Evolutionary conservation across 768 basidiomycete genomes (phyloP).

Genomic region (Lactarius deliciosus): DNA sequence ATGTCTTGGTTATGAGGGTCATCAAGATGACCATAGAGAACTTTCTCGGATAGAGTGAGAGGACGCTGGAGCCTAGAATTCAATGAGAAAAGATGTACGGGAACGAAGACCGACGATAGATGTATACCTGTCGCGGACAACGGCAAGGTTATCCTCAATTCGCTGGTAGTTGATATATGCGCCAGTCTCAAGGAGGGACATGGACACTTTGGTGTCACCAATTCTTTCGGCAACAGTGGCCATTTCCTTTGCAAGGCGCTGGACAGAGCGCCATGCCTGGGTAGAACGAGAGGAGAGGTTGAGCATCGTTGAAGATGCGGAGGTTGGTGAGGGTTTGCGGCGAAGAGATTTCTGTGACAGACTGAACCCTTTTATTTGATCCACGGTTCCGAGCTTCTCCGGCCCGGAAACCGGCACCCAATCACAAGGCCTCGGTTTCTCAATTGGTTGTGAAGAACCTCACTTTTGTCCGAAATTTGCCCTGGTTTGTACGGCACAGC

Average conservation of each 20-base stretch:
- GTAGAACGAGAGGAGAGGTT: slow-evolving; percentile 28
- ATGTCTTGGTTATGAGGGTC: slow-evolving; percentile 91
- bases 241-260: slow-evolving; percentile 50
- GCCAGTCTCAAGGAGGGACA: slow-evolving; percentile 81
- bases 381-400: slow-evolving; percentile 15
- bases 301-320: slow-evolving; percentile 28
- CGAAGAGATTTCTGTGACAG: background rate
- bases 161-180: slow-evolving; percentile 93
- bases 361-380: slow-evolving; percentile 11
- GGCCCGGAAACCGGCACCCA: slow-evolving; percentile 22
- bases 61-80: slow-evolving; percentile 74
- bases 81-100: background rate
- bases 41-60: slow-evolving; percentile 93
- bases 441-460: background rate
- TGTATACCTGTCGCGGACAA: slow-evolving; percentile 76
- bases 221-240: slow-evolving; percentile 76
- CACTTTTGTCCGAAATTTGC: background rate
- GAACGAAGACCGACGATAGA: background rate
- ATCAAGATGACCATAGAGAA: slow-evolving; percentile 97
- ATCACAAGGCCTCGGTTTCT: slow-evolving; percentile 13
- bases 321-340: slow-evolving; percentile 16
- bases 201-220: slow-evolving; percentile 86
- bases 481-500: background rate
- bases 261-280: slow-evolving; percentile 29
- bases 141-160: slow-evolving; percentile 93